A percentile compares a stretch with the other conserved stretches of the same genome.
Conservation (phyloP, 441 rosid species). For the Erodium trifolium region DNA sequence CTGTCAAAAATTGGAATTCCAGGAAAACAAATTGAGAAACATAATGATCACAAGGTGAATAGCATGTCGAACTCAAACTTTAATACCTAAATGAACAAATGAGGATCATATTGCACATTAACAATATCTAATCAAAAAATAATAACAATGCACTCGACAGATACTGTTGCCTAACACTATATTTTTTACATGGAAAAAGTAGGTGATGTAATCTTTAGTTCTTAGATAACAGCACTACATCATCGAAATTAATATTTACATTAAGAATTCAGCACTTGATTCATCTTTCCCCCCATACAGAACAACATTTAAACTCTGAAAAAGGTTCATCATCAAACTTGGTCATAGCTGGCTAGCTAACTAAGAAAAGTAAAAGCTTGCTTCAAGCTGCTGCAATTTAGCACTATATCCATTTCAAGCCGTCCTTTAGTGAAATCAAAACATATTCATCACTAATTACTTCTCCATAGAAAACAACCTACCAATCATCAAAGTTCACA, state of each 20-base stretch:
- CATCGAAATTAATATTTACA: background rate
- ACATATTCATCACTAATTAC: too few relatives aligned
- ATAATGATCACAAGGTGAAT: background rate
- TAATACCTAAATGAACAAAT: background rate
- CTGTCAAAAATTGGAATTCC: constrained; percentile 27
- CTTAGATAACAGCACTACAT: background rate
- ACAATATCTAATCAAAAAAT: too few relatives aligned
- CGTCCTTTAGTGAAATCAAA: background rate
- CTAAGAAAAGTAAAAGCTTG: background rate
- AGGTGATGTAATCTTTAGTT: background rate
- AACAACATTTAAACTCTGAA: too few relatives aligned
- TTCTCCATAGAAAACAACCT: background rate
- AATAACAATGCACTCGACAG: background rate
- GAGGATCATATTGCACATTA: background rate
- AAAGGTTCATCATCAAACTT: background rate
- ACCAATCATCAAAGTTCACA: background rate
- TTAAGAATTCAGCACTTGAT: too few relatives aligned
- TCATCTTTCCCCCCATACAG: too few relatives aligned
- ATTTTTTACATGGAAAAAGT: background rate
- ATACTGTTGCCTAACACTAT: background rate
- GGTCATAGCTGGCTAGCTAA: background rate
- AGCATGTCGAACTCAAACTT: background rate
- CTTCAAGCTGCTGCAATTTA: background rate
- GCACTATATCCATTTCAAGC: background rate
- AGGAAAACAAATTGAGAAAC: constrained; percentile 7